Base-by-base conservation (phyloP, 306 rosid genomes). In the Carpinus fangiana region DNA sequence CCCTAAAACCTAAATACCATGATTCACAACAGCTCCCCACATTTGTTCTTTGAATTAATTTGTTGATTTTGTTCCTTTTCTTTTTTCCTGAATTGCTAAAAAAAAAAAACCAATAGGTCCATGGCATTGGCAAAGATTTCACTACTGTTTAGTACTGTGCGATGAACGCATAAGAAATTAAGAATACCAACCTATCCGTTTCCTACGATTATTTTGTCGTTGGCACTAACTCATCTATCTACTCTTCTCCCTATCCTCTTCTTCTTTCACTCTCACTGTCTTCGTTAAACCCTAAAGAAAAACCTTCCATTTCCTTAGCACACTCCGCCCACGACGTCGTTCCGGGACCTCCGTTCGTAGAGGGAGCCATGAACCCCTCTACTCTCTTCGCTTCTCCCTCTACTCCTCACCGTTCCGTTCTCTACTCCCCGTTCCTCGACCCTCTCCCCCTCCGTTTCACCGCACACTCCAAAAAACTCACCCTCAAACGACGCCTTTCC, bases 281-380 rank as follows among this genome's bases (percentile, higher is more conserved):
- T 60, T 83, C 57, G 87, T 83, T 80, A 86, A 89, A 89, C 92
- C 97, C 90, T 87, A 88, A 46, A 86, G 20, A 73, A 17, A 65
- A 20, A 60, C 67, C 61, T 62, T 45, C 82, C 41, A 47, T 6
- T 55, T 52, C 65, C 59, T 50, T 47, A 41, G 68, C 31, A 50
- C n/a, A 4, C 20, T 53, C 45, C 12, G 13, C 9, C 41, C 1
- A 82, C 92, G 89, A 79, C 89, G 86, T 83, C 90, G 78, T 81
- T 51, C 52, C 7, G 7, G 36, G 16, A 43, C 23, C 47, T 3
- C 26, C 23, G 17, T 17, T 41, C 5, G 12, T 12, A 12, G 69
- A 18, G 43, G 74, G 82, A 76, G 89, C 76, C 64, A 93, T 95
- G 99, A 87, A 86, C 73, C 90, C 96, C 73, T 90, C 96, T 53